Conservation (phyloP, 2,329 filamentous ascomycete genomes). For the Sporothrix protearum region DNA sequence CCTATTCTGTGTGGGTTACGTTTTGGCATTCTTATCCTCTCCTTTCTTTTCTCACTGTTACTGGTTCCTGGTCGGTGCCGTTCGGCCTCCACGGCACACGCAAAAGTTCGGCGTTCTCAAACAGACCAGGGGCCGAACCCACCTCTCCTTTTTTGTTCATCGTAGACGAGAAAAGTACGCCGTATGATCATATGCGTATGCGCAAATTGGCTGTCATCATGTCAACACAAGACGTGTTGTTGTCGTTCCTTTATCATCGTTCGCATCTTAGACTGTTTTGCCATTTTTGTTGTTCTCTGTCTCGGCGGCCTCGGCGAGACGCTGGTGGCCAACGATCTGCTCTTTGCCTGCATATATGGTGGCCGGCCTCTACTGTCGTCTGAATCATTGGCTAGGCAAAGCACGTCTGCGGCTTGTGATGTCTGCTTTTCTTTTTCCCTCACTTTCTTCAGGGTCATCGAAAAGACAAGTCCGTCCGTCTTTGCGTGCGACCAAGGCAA, state of each 20-base stretch:
- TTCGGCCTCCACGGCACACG: background rate
- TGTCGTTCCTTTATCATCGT: background rate
- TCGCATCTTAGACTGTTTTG: background rate
- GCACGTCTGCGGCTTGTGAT: background rate
- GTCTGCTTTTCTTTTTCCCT: background rate
- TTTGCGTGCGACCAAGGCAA: background rate
- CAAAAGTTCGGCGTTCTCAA: slow-evolving; percentile 19
- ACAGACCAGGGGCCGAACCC: slow-evolving; percentile 8
- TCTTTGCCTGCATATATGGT: background rate
- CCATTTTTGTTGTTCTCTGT: background rate
- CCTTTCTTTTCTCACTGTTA: background rate
- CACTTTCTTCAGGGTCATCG: background rate
- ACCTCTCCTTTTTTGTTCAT: background rate
- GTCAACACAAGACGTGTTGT: background rate
- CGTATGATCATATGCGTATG: too few relatives aligned
- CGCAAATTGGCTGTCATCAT: background rate
- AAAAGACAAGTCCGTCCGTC: background rate
- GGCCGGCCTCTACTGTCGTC: background rate
- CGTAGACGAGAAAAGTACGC: background rate
- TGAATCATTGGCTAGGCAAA: slow-evolving; percentile 4
- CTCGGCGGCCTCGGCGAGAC: slow-evolving; percentile 1
- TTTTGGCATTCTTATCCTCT: background rate
- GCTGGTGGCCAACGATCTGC: slow-evolving; percentile 4
- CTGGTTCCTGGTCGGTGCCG: background rate
- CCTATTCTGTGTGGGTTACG: background rate